phyloP scores from a whole-genome alignment of 768 basidiomycete species.

The Lactarius sanguifluus region DNA sequence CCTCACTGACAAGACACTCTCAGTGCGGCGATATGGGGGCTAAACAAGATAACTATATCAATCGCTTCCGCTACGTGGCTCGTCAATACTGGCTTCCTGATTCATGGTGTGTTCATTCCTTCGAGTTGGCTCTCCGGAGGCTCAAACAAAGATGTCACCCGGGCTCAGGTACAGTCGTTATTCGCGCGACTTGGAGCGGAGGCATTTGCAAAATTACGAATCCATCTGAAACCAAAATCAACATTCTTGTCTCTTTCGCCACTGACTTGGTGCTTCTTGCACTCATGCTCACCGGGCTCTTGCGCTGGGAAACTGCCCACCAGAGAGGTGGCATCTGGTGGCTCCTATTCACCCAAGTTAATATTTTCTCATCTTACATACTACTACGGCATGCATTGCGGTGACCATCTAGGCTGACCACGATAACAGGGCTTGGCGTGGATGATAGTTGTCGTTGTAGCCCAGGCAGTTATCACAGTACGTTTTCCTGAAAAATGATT shows the following conservation, averaged over 20 bases:
- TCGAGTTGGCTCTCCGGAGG: background rate
- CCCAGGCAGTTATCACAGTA: constrained; percentile 1
- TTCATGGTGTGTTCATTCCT: background rate
- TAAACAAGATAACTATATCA: background rate
- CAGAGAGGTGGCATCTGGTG: constrained; percentile 1
- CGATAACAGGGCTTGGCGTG: constrained; percentile 2
- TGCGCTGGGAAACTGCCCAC: background rate
- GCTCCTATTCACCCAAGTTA: constrained; percentile 8
- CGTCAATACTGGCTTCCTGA: background rate
- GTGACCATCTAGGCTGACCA: too few relatives aligned
- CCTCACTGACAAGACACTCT: background rate
- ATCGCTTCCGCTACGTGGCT: background rate
- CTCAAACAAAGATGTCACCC: too few relatives aligned
- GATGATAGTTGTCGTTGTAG: background rate
- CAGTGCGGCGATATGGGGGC: constrained; percentile 15
- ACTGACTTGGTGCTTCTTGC: background rate
- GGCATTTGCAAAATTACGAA: background rate
- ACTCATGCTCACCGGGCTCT: too few relatives aligned
- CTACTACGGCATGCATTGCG: too few relatives aligned
- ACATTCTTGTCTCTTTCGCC: background rate
- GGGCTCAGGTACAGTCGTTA: background rate
- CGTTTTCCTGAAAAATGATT: too few relatives aligned
- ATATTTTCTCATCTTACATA: background rate
- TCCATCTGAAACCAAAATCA: background rate
- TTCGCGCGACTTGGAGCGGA: background rate